Base-by-base conservation (phyloP, 371 early-diverging fungal species). In the Amoeboaphelidium protococcarum region DNA sequence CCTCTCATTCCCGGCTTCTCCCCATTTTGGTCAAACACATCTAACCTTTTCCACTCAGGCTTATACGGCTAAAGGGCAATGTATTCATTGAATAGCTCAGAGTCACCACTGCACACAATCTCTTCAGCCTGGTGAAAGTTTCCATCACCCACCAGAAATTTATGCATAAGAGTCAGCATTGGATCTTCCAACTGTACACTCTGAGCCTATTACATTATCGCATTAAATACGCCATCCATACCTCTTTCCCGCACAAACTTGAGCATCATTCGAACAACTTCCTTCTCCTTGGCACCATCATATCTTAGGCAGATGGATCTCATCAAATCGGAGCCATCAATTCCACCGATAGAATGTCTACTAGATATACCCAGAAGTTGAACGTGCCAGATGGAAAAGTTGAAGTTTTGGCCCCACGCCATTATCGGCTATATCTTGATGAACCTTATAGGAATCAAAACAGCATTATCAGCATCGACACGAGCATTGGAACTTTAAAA, bases 341-440 rank as follows among this genome's bases (percentile, higher is more conserved):
- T 4, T 27, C 25, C 46, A 40, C 25, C 23, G 44, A 10, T 23
- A 12, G 26, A 44, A 44, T 10, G 12, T 47, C 22, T 41, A 46
- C 22, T 46, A 10, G 64, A 53, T 19, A 75, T 65, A 0, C 96
- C 96, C 42, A 68, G 69, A 2, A 92, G 57, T 60, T 82, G 80
- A 13, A 92, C 71, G 60, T 75, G 81, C 96, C 96, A 96, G 20
- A 96, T 77, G 47, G 79, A 78, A 59, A 82, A 90, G 60, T 85
- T 88, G 62, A 92, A 91, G 56, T 82, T 88, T 47, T 81, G 68
- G 12, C 85, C 91, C 71, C 76, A 83, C 2, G 92, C 78, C 45
- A 80, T 61, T 40, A 88, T 59, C 21, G 96, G 96, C 21, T 78
- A 79, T 31, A 96, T 88, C 66, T 84, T 87, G 49, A 96, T 73